Evolutionary conservation across 2,329 filamentous ascomycete species (phyloP).

Genomic region (Pseudophaeomoniella oleicola): DNA sequence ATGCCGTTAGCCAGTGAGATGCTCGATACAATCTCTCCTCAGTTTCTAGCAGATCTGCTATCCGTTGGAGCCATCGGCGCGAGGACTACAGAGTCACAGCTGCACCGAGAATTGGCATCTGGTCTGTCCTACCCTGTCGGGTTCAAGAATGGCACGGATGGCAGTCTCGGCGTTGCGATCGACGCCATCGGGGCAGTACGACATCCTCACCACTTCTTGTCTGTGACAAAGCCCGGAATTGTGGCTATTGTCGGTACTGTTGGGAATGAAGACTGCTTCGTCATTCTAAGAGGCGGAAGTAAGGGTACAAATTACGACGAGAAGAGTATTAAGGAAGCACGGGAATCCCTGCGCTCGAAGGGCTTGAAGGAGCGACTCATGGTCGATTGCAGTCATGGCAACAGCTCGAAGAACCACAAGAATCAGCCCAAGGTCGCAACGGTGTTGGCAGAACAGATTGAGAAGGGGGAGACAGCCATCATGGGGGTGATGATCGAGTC

Average conservation of each 20-base stretch:
- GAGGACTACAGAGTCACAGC: slow-evolving; percentile 87
- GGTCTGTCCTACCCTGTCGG: slow-evolving; percentile 95
- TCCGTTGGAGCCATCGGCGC: slow-evolving; percentile 92
- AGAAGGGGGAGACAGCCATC: slow-evolving; percentile 73
- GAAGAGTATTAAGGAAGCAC: slow-evolving; percentile 63
- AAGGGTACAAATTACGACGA: slow-evolving; percentile 89
- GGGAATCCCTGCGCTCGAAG: slow-evolving; percentile 69
- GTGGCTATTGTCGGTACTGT: slow-evolving; percentile 87
- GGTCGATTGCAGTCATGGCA: slow-evolving; percentile 97
- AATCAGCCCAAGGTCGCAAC: slow-evolving; percentile 93
- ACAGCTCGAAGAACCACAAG: slow-evolving; percentile 92
- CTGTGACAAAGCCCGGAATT: slow-evolving; percentile 88
- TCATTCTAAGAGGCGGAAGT: slow-evolving; percentile 83
- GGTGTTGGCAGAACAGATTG: slow-evolving; percentile 68
- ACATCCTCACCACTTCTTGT: slow-evolving; percentile 79
- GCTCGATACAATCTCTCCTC: slow-evolving; percentile 96
- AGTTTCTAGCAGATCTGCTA: slow-evolving; percentile 93
- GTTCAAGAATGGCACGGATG: slow-evolving; percentile 99
- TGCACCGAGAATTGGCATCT: slow-evolving; percentile 89
- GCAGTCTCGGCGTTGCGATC: slow-evolving; percentile 77
- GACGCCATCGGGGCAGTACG: slow-evolving; percentile 73
- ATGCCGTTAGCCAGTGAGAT: slow-evolving; percentile 97
- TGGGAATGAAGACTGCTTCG: slow-evolving; percentile 94
- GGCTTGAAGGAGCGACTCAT: slow-evolving; percentile 80
- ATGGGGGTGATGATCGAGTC: slow-evolving; percentile 98